A percentile compares a stretch with the other conserved stretches of the same genome.
These are phyloP conservation scores for Filobasidium floriforme DNA, from an alignment of 768 basidiomycete species.

Conservation along the genomic window DNA sequence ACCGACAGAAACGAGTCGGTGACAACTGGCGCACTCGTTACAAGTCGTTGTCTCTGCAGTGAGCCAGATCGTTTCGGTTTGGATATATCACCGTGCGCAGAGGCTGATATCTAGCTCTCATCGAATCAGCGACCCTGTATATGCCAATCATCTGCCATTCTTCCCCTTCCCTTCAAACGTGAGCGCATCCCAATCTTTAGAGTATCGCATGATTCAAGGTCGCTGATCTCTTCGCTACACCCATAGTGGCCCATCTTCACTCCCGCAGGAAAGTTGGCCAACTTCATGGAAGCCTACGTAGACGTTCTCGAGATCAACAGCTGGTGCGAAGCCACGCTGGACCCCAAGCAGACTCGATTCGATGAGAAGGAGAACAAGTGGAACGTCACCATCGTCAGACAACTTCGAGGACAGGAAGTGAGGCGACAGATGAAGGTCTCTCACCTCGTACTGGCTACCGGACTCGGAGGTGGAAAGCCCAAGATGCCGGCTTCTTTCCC, in stretches of 20 bases:
- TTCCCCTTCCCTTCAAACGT: conserved; percentile 50
- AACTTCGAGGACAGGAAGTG: conserved; percentile 22
- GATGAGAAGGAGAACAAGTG: conserved; percentile 44
- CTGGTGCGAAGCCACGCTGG: conserved; percentile 49
- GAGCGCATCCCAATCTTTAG: conserved; percentile 49
- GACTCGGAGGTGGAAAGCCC: conserved; percentile 51
- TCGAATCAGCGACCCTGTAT: conserved; percentile 34
- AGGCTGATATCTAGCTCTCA: conserved; percentile 21
- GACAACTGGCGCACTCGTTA: conserved; percentile 52
- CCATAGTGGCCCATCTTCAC: conserved; percentile 43
- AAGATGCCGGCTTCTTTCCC: conserved; percentile 47
- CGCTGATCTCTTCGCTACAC: conserved; percentile 51
- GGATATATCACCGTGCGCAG: background rate
- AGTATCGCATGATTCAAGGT: too few species aligned
- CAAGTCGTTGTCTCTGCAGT: conserved; percentile 58
- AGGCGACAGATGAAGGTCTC: conserved; percentile 44
- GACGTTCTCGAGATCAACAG: conserved; percentile 57
- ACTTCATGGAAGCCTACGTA: conserved; percentile 63
- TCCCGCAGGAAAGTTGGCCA: conserved; percentile 55
- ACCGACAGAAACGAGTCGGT: conserved; percentile 45
- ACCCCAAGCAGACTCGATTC: conserved; percentile 30
- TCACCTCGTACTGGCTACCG: conserved; percentile 57
- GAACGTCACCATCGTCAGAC: conserved; percentile 32
- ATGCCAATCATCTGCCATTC: conserved; percentile 50
- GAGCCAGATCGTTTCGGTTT: background rate